Base-by-base conservation (phyloP, 768 basidiomycete species). In the Suillus paluster region DNA sequence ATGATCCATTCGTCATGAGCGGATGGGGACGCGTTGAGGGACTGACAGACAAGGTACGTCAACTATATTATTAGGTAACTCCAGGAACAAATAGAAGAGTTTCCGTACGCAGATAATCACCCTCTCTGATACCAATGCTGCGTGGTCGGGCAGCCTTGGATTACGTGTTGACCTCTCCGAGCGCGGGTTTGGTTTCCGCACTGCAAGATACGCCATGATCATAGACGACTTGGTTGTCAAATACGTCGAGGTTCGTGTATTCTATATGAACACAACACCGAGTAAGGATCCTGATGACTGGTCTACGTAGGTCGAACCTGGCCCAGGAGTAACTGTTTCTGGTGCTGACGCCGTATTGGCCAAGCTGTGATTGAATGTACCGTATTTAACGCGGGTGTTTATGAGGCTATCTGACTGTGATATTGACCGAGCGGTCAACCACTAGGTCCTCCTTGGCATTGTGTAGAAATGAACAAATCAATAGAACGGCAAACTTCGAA, bases 201-300 rank as follows among this genome's bases (percentile, higher is more conserved):
- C 87, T 38, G 73, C 73, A 27, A 84, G 89, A 53, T 91, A 85
- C 63, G 88, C 86, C 33, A 65, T 91, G 60, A 75, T 91, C 67
- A 67, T 91, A 67, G 88, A 94, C 50, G 81, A 91, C 70, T 81
- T 91, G 58, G 83, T 86, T 63, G 84, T 94, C 67, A 84, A 83
- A 63, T 87, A 89, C 67, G 67, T 92, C 58, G 83, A 75, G 70
- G 89, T 86, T 65, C 56, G 82, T 75, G 33, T 45, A 54, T 54
- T 39, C 25, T 6, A 21, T 23, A 10, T 23, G 11, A 39, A 39
- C 10, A 12, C 11, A 12, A 17, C 23, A 10, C 2, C 5, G 23
- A 7, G 11, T 11, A 23, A 10, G 1, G 23, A 55, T 55, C 17
- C 38, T 55, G 38, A 27, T 39, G 17, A 12, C 15, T 39, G 38